Percentiles rank a stretch among this genome's conserved stretches.
Conservation (phyloP, 306 rosid species). For the Rosa persica region DNA sequence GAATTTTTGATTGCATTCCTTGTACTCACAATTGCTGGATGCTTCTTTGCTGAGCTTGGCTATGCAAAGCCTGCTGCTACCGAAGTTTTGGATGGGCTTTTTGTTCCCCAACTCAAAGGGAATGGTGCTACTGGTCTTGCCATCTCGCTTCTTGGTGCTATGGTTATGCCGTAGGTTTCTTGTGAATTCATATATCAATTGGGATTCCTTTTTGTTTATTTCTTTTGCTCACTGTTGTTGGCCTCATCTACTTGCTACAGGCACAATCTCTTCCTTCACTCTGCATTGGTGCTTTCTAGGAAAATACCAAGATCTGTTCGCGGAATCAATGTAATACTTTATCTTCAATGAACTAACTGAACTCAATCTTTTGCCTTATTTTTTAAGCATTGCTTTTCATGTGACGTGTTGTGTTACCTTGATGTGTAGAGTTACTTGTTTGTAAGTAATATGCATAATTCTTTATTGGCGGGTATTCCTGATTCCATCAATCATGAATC, state of each 20-base stretch:
- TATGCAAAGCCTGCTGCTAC: conserved; percentile 74
- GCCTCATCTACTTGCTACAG: conserved; percentile 47
- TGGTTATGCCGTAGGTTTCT: conserved; percentile 98
- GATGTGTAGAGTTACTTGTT: background rate
- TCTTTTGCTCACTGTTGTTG: conserved; percentile 12
- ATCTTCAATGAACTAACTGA: conserved; percentile 19
- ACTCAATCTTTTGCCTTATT: background rate
- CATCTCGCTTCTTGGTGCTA: conserved; percentile 96
- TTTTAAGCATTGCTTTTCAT: background rate
- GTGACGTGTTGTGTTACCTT: background rate
- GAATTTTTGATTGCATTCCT: conserved; percentile 90
- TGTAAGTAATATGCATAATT: background rate
- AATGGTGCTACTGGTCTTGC: conserved; percentile 95
- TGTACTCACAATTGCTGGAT: conserved; percentile 82
- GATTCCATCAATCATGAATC: background rate
- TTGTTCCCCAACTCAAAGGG: conserved; percentile 86
- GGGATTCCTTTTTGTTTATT: conserved; percentile 1
- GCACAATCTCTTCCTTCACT: conserved; percentile 98
- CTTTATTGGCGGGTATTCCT: background rate
- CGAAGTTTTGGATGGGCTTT: conserved; percentile 76
- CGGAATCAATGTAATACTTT: conserved; percentile 66
- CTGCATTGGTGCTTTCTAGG: conserved; percentile 95
- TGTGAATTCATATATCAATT: conserved; percentile 16
- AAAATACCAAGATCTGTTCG: conserved; percentile 83
- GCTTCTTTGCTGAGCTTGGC: conserved; percentile 88